Base-by-base conservation (phyloP, 345 rosid species). In the Sonneratia caseolaris region DNA sequence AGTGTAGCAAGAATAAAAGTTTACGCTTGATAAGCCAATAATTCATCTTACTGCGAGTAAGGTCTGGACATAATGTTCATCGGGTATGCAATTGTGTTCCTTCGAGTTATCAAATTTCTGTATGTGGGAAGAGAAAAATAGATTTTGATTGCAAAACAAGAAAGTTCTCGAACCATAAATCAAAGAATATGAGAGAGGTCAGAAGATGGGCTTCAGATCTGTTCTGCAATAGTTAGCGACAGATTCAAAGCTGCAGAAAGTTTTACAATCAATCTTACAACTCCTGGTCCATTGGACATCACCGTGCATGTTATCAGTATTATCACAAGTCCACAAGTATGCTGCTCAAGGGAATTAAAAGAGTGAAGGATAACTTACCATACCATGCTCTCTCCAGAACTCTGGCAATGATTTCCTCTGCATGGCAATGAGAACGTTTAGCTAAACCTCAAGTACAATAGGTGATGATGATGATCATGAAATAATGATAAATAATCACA, bases 41-140 rank as follows among this genome's bases (percentile, higher is more conserved):
- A 37, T 68, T 43, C 48, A 79, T 75, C 97, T 86, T 89, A 93
- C 98, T 69, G 97, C 88, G 70, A 93, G 76, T 76, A 91, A 79
- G 67, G 98, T 93, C 86, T 88, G 98, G 70, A 93, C 98, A 66
- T 91, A 91, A 81, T 93, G 98, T 80, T 93, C 98, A 86, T 91
- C 98, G 10, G 98, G 97, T 80, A 93, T 93, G 72, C 98, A 93
- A 78, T 93, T 91, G 82, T 91, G 98, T 85, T 95, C 98, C 77
- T 82, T 88, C 53, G 89, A 77, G 68, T 86, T 81, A 82, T 95
- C 95, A 70, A 78, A 80, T 64, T 94, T 92, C 98, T 95, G 88
- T 82, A 82, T 73, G 72, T 32, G 51, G 74, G 40, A 77, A 75
- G 62, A 80, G 79, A 15, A 37, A 53, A 62, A 62, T 16, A n/a